Base-by-base conservation (phyloP, 768 basidiomycete genomes). In the Tylopilus subfusipes region DNA sequence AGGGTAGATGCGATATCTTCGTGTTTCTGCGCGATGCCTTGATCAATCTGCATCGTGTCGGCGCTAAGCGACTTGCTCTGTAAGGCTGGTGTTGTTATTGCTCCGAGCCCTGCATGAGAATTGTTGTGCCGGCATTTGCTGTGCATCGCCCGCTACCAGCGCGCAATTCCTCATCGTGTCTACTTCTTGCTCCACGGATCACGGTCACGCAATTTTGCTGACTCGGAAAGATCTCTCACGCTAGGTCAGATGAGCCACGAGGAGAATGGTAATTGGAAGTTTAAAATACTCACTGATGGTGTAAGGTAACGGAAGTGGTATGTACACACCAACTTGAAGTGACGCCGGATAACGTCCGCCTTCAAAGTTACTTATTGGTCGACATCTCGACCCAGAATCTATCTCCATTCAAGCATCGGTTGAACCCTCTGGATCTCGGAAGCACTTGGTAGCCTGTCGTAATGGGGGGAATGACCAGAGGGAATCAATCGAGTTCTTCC, bases 1-100 rank as follows among this genome's bases (percentile, higher is more conserved):
- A 60, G 18, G n/a, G 4, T 43, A 18, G 49, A 48, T 34, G 34
- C 34, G 16, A 60, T 48, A 18, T 42, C 36, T 24, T 60, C 30
- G 19, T 8, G 34, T 4, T 29, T 51, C 4, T 22, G 33, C n/a
- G 45, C 22, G 25, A 40, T n/a, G 12, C n/a, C 31, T 34, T 59
- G 40, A n/a, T 54, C 39, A 2, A 18, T 25, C 42, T 27, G 42
- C 42, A 16, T 43, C 25, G 18, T 44, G 42, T 42, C 42, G 22
- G 42, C 8, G 38, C 19, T 19, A 10, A 38, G 9, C 5, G n/a
- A 19, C n/a, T n/a, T 38, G 38, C 10, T 38, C 38, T 38, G 19
- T 5, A 10, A n/a, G 8, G 8, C 31, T 31, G 12, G 1, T 19
- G 9, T 16, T 29, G 27, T 2, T 16, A n/a, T 9, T 9, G 12